Conservation (phyloP, 177 flowering plant genomes). For the Vitis hybrid region DNA sequence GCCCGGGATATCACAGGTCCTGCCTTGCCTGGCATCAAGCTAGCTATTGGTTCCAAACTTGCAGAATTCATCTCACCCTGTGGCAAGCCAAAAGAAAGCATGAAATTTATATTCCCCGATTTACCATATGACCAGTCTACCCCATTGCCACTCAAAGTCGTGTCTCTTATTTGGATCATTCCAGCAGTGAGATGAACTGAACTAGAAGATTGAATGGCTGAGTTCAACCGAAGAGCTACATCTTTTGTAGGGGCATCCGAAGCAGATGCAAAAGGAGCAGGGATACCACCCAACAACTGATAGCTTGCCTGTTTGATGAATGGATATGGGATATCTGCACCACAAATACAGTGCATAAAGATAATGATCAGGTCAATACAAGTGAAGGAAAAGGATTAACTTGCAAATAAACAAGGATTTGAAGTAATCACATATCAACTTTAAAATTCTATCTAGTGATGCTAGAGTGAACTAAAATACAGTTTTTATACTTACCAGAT, state of each 20-base stretch:
- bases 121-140: slow-evolving; percentile 30
- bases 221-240: no score
- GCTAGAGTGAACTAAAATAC: no score
- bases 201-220: no score
- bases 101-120: slow-evolving; percentile 27
- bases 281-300: slow-evolving; percentile 56
- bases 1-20: slow-evolving; percentile 28
- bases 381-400: no score
- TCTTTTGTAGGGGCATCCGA: no score
- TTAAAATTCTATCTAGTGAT: no score
- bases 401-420: no score
- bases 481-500: neutral
- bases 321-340: slow-evolving; percentile 32
- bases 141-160: slow-evolving; percentile 16
- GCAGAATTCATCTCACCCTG: slow-evolving; percentile 18
- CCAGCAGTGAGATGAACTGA: no score
- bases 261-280: slow-evolving; percentile 79
- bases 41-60: slow-evolving; percentile 18
- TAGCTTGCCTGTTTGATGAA: slow-evolving; percentile 40
- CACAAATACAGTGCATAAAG: no score
- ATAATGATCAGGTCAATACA: no score
- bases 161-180: slow-evolving; percentile 43
- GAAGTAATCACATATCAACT: no score
- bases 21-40: slow-evolving; percentile 34
- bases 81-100: slow-evolving; percentile 25